These are phyloP conservation scores for Termitomyces sp. DNA, from an alignment of 768 basidiomycete genomes.

Conservation along the genomic window DNA sequence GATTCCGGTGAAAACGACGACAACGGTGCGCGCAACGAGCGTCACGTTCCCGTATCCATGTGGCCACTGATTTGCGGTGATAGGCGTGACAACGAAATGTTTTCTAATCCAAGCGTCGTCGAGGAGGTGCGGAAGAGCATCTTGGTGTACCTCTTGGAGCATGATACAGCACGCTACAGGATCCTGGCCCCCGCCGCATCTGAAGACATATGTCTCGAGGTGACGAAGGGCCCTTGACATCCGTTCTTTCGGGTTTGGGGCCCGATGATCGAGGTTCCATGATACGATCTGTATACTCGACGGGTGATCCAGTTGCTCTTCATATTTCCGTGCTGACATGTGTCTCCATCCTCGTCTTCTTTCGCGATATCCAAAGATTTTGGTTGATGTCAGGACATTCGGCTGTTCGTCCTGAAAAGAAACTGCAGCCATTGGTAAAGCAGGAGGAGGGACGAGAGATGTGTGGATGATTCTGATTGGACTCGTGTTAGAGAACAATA, in stretches of 20 bases:
- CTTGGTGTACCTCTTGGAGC: constrained; percentile 58
- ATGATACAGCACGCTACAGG: constrained; percentile 60
- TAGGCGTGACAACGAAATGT: constrained; percentile 55
- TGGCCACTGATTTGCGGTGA: constrained; percentile 50
- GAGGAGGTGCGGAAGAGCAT: constrained; percentile 42
- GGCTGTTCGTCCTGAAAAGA: constrained; percentile 15
- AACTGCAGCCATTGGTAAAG: constrained; percentile 3
- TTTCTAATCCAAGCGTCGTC: constrained; percentile 56
- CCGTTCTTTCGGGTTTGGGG: constrained; percentile 32
- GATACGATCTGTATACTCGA: constrained; percentile 50
- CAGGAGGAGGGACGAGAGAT: neutral
- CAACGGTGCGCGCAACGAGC: constrained; percentile 52
- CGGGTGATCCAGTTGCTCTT: constrained; percentile 15
- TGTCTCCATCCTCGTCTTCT: constrained; percentile 42
- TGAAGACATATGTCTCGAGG: constrained; percentile 47
- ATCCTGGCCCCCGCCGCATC: constrained; percentile 35
- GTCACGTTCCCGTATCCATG: constrained; percentile 65
- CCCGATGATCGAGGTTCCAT: constrained; percentile 64
- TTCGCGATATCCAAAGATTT: constrained; percentile 34
- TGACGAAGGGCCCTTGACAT: constrained; percentile 44
- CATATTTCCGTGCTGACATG: constrained; percentile 27
- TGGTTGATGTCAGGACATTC: constrained; percentile 22
- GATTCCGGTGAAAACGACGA: constrained; percentile 41
- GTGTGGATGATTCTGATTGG: neutral
- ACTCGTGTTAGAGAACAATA: neutral